A percentile compares a stretch with the other conserved stretches of the same genome.
phyloP scores from a whole-genome alignment of 2,329 filamentous ascomycete genomes.

The Trichoderma sp. region DNA sequence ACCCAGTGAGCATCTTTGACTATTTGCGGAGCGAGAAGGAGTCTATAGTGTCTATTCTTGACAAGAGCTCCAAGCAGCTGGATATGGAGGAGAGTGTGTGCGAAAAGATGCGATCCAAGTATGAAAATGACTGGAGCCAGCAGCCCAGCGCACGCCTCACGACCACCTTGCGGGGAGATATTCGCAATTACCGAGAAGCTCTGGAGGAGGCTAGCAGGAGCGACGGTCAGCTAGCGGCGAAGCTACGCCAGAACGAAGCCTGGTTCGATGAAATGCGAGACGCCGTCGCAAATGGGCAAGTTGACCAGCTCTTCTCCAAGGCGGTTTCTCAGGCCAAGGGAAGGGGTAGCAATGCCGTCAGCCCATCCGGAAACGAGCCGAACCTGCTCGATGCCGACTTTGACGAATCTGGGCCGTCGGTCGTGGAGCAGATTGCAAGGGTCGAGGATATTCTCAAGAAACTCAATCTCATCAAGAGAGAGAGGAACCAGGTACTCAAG shows the following conservation, averaged over 20 bases:
- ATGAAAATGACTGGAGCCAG: conserved; percentile 93
- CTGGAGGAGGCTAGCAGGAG: conserved; percentile 86
- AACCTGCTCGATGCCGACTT: conserved; percentile 93
- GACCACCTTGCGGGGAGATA: conserved; percentile 81
- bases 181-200: conserved; percentile 84
- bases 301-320: conserved; percentile 84
- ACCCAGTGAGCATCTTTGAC: conserved; percentile 78
- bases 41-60: conserved; percentile 69
- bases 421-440: conserved; percentile 83
- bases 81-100: conserved; percentile 98
- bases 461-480: conserved; percentile 87
- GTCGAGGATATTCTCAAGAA: conserved; percentile 92
- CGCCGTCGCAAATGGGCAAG: conserved; percentile 82
- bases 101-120: conserved; percentile 99
- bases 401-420: conserved; percentile 74
- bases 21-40: conserved; percentile 76
- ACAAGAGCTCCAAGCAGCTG: conserved; percentile 80
- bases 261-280: conserved; percentile 96
- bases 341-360: conserved; percentile 61
- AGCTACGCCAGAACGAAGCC: conserved; percentile 79
- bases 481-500: conserved; percentile 88
- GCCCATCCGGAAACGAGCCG: conserved; percentile 64
- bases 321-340: conserved; percentile 78
- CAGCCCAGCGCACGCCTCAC: conserved; percentile 92
- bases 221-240: conserved; percentile 79